Conservation (phyloP, 2,329 filamentous ascomycete genomes). For the Colletotrichum sp. region DNA sequence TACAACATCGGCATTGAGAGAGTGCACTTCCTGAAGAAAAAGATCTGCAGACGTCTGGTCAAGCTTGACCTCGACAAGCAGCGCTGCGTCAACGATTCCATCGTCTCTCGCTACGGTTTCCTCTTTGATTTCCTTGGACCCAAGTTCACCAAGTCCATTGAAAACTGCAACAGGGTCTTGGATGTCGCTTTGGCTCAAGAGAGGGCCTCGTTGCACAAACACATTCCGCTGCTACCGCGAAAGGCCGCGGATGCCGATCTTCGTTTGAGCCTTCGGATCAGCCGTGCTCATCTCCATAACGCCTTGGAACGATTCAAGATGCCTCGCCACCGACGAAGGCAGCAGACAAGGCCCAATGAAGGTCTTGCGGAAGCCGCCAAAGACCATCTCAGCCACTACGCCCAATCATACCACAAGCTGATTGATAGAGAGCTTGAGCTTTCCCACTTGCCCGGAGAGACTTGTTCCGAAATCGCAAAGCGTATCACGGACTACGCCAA, state of each 20-base stretch:
- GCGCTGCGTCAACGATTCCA: conserved; percentile 6
- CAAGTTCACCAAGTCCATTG: conserved; percentile 32
- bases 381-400: conserved; percentile 22
- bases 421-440: conserved; percentile 19
- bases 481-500: conserved; percentile 40
- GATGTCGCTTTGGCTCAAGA: conserved; percentile 41
- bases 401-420: conserved; percentile 20
- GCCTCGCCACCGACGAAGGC: background rate
- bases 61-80: conserved; percentile 56
- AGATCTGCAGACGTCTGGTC: conserved; percentile 60
- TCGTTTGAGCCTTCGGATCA: conserved; percentile 44
- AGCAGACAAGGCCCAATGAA: background rate
- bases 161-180: conserved; percentile 32
- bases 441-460: background rate
- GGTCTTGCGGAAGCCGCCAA: conserved; percentile 8
- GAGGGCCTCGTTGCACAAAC: conserved; percentile 39
- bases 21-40: conserved; percentile 48
- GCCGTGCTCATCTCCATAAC: conserved; percentile 33
- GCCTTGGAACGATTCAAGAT: background rate
- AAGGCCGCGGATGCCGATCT: conserved; percentile 36
- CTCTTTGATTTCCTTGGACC: conserved; percentile 32
- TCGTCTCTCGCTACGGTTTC: conserved; percentile 23
- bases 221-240: conserved; percentile 44
- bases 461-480: conserved; percentile 29
- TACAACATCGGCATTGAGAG: conserved; percentile 36